These are phyloP conservation scores for Excoecaria agallocha DNA, from an alignment of 345 rosid species.

Conservation along the genomic window DNA sequence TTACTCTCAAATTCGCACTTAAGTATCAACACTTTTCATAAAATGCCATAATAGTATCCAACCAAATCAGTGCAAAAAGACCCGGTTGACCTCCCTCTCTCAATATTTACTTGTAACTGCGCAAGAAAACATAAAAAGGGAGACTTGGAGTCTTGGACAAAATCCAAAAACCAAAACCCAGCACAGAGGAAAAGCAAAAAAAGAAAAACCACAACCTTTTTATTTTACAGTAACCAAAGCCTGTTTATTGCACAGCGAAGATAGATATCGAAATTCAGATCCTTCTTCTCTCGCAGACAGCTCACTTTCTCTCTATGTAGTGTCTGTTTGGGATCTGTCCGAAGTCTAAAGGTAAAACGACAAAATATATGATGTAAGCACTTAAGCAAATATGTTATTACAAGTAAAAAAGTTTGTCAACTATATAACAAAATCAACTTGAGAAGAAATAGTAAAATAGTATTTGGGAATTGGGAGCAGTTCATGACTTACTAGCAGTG, in stretches of 20 bases:
- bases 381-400: neutral
- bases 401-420: neutral
- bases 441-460: neutral
- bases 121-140: neutral
- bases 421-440: too few relatives aligned
- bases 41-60: neutral
- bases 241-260: neutral
- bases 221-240: constrained; percentile 20
- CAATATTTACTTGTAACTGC: neutral
- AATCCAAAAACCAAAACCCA: constrained; percentile 13
- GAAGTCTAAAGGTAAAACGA: constrained; percentile 10
- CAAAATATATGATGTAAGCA: constrained; percentile 4
- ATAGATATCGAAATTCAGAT: constrained; percentile 3
- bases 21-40: constrained; percentile 2
- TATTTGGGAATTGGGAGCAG: neutral
- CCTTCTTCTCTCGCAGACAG: neutral
- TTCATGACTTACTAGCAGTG: neutral
- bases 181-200: neutral
- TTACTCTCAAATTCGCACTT: constrained; percentile 22
- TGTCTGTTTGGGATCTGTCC: constrained; percentile 25
- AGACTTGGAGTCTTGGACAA: neutral
- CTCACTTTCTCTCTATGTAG: neutral
- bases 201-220: constrained; percentile 1
- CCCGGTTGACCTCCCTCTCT: constrained; percentile 11
- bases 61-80: constrained; percentile 15